Evolutionary conservation across 345 rosid genomes (phyloP).

Genomic region (Aquilaria sinensis): DNA sequence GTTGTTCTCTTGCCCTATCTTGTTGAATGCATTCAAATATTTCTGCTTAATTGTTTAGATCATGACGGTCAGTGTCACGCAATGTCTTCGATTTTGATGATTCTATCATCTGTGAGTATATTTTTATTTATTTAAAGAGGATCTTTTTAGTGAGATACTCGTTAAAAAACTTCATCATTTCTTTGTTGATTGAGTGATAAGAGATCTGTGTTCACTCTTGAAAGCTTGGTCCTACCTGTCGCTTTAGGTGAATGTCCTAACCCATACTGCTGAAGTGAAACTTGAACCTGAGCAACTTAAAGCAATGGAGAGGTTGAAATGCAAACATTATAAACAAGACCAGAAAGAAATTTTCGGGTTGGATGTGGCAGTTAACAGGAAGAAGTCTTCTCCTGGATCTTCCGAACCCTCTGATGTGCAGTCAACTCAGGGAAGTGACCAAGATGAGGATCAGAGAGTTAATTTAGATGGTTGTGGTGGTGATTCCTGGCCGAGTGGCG

Average conservation of each 20-base stretch:
- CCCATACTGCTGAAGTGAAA: constrained; percentile 40
- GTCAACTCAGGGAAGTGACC: not conserved
- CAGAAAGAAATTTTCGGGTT: constrained; percentile 36
- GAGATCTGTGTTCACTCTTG: not conserved
- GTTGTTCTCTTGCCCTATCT: too few species aligned
- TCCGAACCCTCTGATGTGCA: not conserved
- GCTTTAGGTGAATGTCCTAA: constrained; percentile 53
- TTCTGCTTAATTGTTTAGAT: too few species aligned
- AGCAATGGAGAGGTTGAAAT: constrained; percentile 29
- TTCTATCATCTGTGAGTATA: too few species aligned
- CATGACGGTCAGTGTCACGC: too few species aligned
- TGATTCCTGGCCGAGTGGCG: not conserved
- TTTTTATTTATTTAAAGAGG: not conserved
- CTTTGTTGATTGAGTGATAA: too few species aligned
- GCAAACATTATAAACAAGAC: constrained; percentile 49
- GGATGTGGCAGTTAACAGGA: constrained; percentile 12
- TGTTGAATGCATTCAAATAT: too few species aligned
- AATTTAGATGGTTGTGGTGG: not conserved
- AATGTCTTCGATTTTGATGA: too few species aligned
- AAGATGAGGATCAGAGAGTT: not conserved
- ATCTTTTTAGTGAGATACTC: too few species aligned
- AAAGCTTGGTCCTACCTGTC: not conserved
- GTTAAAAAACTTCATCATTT: too few species aligned
- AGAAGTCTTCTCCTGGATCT: not conserved
- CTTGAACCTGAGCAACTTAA: constrained; percentile 6